Evolutionary conservation across 1,284 basidiomycete species (phyloP).

Genomic region (Moniliella sp.): DNA sequence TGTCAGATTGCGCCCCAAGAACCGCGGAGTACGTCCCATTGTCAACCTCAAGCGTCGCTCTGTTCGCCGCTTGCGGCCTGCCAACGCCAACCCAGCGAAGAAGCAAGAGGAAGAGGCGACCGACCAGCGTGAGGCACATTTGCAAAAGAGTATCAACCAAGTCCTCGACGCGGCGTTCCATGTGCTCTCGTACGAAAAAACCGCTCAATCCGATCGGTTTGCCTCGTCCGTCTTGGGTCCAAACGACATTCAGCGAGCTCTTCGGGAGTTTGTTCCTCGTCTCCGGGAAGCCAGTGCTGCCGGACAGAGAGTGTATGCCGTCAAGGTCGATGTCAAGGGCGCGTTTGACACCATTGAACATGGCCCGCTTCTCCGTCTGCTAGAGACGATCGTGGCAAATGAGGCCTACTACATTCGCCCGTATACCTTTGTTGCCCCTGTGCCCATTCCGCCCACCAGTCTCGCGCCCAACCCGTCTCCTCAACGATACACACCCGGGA

Average conservation of each 20-base stretch:
- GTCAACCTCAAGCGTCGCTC: constrained; percentile 61
- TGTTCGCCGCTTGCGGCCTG: too few relatives aligned
- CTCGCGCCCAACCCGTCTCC: too few relatives aligned
- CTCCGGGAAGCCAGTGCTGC: too few relatives aligned
- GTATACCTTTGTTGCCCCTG: constrained; percentile 13
- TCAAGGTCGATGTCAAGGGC: constrained; percentile 80
- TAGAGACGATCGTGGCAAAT: constrained; percentile 35
- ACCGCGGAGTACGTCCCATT: constrained; percentile 76
- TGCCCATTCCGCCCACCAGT: too few relatives aligned
- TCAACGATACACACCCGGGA: too few relatives aligned
- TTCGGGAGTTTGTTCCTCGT: too few relatives aligned
- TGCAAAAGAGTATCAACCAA: constrained; percentile 55
- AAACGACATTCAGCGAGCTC: constrained; percentile 35
- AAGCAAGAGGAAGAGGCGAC: constrained; percentile 1
- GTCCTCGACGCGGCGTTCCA: constrained; percentile 47
- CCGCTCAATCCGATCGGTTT: constrained; percentile 4
- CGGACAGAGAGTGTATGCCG: too few relatives aligned
- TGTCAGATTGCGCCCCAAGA: constrained; percentile 75
- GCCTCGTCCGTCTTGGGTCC: constrained; percentile 19
- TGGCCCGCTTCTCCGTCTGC: constrained; percentile 54
- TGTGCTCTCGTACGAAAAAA: constrained; percentile 17
- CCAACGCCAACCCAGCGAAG: too few relatives aligned
- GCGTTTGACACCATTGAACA: constrained; percentile 95
- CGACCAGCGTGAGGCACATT: constrained; percentile 5
- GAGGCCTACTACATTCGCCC: constrained; percentile 21